Conservation (phyloP, 2,329 filamentous ascomycete genomes). For the Colletotrichum shisoi region DNA sequence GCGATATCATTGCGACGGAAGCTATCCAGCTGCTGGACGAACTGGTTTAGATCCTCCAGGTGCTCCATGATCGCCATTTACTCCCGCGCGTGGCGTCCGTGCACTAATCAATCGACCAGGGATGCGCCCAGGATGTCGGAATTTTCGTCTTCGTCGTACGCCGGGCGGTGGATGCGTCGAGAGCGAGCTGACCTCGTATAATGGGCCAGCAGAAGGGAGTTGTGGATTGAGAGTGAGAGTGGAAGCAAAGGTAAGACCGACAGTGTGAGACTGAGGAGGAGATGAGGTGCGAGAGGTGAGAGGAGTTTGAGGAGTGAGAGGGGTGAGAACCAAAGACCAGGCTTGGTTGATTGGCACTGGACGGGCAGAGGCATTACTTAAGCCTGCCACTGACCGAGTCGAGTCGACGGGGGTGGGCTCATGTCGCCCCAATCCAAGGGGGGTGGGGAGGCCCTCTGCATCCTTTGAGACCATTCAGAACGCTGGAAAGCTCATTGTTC, state of each 20-base stretch:
- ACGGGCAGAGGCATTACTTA: background rate
- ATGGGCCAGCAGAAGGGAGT: too few species aligned
- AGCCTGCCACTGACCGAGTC: background rate
- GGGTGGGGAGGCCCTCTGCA: background rate
- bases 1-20: constrained; percentile 31
- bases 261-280: background rate
- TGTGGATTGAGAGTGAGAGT: background rate
- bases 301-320: too few species aligned
- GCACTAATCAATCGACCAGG: background rate
- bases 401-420: background rate
- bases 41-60: constrained; percentile 17
- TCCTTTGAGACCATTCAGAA: constrained; percentile 22
- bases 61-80: constrained; percentile 17
- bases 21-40: constrained; percentile 28
- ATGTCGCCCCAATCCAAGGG: background rate
- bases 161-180: background rate
- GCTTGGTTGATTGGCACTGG: too few species aligned
- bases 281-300: background rate
- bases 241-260: too few species aligned
- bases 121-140: background rate
- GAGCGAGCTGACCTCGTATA: background rate
- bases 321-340: background rate
- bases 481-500: constrained; percentile 15
- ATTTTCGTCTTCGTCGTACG: background rate
- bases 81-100: background rate